These are phyloP conservation scores for Alternaria incomplexa DNA, from an alignment of 2,329 filamentous ascomycete genomes.

Conservation along the genomic window DNA sequence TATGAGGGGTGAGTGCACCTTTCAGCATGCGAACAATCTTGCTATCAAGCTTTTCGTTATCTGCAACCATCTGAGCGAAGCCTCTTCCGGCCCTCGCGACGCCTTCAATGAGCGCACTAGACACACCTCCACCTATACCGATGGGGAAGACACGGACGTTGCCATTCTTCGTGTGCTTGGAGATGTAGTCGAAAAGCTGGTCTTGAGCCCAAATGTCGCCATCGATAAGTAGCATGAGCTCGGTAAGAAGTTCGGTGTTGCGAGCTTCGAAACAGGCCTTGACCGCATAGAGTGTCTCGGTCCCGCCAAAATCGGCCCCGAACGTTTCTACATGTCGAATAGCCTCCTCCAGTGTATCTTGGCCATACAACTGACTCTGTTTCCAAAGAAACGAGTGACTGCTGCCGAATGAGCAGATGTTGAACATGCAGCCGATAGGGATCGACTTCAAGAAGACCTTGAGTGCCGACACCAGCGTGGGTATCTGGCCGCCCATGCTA, in stretches of 20 bases:
- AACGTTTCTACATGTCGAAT: constrained; percentile 3
- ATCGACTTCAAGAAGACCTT: constrained; percentile 9
- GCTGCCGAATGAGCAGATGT: constrained; percentile 7
- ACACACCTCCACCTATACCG: constrained; percentile 4
- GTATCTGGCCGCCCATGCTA: not conserved
- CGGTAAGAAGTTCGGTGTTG: not conserved
- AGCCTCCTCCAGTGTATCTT: not conserved
- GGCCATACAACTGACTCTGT: not conserved
- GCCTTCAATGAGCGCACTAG: constrained; percentile 4
- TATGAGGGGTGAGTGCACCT: constrained; percentile 8
- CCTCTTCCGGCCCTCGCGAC: constrained; percentile 8
- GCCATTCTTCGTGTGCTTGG: not conserved
- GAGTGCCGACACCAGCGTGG: constrained; percentile 3
- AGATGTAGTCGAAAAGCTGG: not conserved
- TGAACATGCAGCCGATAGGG: constrained; percentile 8
- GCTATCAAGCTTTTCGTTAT: constrained; percentile 6
- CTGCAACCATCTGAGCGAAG: constrained; percentile 7
- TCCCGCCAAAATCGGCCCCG: not conserved
- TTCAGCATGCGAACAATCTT: constrained; percentile 13
- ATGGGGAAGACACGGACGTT: constrained; percentile 8
- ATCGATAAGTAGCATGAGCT: constrained; percentile 8
- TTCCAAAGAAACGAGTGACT: constrained; percentile 1
- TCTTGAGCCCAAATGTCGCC: constrained; percentile 7
- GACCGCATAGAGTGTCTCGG: not conserved
- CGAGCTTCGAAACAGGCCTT: constrained; percentile 1